A percentile compares a stretch with the other conserved stretches of the same genome.
Conservation (phyloP, 257 asterid genomes). For the Eucommia ulmoides region DNA sequence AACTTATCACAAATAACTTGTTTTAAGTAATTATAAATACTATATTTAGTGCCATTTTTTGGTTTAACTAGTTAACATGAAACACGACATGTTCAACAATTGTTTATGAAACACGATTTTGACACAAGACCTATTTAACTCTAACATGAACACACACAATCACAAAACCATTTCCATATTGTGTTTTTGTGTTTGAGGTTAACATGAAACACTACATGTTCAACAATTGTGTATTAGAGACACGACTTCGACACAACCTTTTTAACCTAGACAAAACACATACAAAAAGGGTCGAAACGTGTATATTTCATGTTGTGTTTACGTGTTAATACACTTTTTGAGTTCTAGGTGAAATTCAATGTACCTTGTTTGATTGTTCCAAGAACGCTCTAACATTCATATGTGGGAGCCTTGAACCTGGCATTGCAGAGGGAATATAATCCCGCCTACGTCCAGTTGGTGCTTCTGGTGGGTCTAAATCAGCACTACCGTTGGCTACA, state of each 20-base stretch:
- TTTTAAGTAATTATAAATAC: too few relatives aligned
- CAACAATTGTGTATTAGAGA: not conserved
- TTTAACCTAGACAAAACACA: not conserved
- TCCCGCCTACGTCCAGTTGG: slow-evolving; percentile 86
- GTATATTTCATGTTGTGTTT: too few relatives aligned
- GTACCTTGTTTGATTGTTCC: slow-evolving; percentile 29
- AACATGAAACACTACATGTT: not conserved
- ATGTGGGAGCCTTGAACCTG: slow-evolving; percentile 83
- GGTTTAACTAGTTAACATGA: too few relatives aligned
- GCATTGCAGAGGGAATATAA: slow-evolving; percentile 62
- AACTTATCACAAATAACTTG: too few relatives aligned
- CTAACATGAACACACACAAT: too few relatives aligned
- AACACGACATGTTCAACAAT: too few relatives aligned
- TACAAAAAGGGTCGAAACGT: not conserved
- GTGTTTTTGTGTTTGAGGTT: too few relatives aligned
- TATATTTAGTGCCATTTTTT: too few relatives aligned
- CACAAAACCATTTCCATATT: too few relatives aligned
- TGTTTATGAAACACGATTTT: too few relatives aligned
- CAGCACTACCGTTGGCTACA: slow-evolving; percentile 26
- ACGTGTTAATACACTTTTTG: too few relatives aligned
- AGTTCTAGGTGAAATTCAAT: slow-evolving; percentile 5
- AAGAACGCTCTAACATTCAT: slow-evolving; percentile 47
- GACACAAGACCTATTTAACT: too few relatives aligned
- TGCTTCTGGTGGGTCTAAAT: slow-evolving; percentile 22
- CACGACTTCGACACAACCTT: not conserved